A percentile compares a stretch with the other conserved stretches of the same genome.
Conservation (phyloP, 768 basidiomycete species). For the Lenzites betulinus region DNA sequence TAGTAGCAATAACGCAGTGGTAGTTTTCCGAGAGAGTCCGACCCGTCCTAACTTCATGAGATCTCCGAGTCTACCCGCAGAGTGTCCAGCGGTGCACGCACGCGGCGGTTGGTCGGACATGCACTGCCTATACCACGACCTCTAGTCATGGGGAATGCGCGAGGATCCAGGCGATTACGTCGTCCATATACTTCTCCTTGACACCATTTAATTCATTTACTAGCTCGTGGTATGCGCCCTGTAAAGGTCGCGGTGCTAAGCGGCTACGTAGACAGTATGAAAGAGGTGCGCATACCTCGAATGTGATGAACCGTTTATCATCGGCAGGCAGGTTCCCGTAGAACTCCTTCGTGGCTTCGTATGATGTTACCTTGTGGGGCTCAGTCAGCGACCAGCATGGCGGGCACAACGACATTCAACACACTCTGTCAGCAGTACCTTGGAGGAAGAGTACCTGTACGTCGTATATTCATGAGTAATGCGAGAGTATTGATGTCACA, state of each 20-base stretch:
- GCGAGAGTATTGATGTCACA: background rate
- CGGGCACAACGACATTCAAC: too few species aligned
- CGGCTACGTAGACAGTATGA: constrained; percentile 39
- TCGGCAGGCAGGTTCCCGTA: background rate
- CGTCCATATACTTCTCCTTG: constrained; percentile 55
- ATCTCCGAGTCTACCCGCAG: too few species aligned
- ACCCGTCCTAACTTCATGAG: too few species aligned
- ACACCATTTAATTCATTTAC: constrained; percentile 72
- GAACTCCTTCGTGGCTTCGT: background rate
- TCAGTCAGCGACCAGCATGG: too few species aligned
- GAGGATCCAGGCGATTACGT: constrained; percentile 53
- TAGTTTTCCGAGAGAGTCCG: too few species aligned
- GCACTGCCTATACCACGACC: too few species aligned
- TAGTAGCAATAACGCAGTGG: too few species aligned
- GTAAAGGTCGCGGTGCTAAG: constrained; percentile 16
- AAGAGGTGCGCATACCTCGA: constrained; percentile 14
- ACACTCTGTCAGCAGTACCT: background rate
- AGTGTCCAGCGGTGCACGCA: too few species aligned
- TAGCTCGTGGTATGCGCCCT: constrained; percentile 76
- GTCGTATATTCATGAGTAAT: background rate
- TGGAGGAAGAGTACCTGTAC: background rate
- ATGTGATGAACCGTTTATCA: background rate
- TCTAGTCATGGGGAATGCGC: too few species aligned
- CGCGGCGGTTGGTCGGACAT: too few species aligned
- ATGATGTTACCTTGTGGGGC: too few species aligned